A percentile compares a stretch with the other conserved stretches of the same genome.
Conservation (phyloP, 1,139 yeast genomes). For the Pichia sp. region DNA sequence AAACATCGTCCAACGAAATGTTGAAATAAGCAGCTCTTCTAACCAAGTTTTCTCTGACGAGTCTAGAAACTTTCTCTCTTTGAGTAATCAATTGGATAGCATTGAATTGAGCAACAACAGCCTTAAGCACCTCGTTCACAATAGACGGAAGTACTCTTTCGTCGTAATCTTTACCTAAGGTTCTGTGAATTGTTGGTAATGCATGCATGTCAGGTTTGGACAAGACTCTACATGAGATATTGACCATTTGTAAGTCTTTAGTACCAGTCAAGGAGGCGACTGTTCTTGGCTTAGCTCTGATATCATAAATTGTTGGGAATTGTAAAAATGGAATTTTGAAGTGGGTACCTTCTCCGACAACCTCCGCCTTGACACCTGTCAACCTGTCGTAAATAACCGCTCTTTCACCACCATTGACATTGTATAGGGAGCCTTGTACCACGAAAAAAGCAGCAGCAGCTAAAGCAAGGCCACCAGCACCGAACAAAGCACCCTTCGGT, state of each 20-base stretch:
- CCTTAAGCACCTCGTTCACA: slow-evolving; percentile 92
- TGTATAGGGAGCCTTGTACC: slow-evolving; percentile 75
- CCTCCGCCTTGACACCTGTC: slow-evolving; percentile 79
- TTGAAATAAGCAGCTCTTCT: slow-evolving; percentile 91
- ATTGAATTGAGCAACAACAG: slow-evolving; percentile 97
- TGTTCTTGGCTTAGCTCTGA: slow-evolving; percentile 95
- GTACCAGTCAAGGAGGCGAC: slow-evolving; percentile 98
- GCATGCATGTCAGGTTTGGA: slow-evolving; percentile 80
- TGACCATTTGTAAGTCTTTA: slow-evolving; percentile 97
- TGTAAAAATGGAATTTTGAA: slow-evolving; percentile 92
- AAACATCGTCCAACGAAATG: slow-evolving; percentile 87
- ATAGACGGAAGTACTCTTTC: slow-evolving; percentile 95
- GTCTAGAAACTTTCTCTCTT: slow-evolving; percentile 90
- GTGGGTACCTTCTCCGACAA: slow-evolving; percentile 94
- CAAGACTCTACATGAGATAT: slow-evolving; percentile 94
- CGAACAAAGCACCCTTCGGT: slow-evolving; percentile 63
- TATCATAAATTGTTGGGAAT: slow-evolving; percentile 88
- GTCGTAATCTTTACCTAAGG: slow-evolving; percentile 91
- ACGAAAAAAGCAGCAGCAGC: slow-evolving; percentile 69
- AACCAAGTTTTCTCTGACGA: slow-evolving; percentile 84
- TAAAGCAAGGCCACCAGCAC: slow-evolving; percentile 70
- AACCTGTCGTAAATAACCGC: slow-evolving; percentile 90
- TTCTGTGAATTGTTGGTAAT: slow-evolving; percentile 81
- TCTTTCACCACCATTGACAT: slow-evolving; percentile 99
- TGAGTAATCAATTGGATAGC: slow-evolving; percentile 97